Percentiles rank a stretch among this genome's conserved stretches.
Conservation (phyloP, 2,329 filamentous ascomycete species). For the Exophiala phaeomuriformis region DNA sequence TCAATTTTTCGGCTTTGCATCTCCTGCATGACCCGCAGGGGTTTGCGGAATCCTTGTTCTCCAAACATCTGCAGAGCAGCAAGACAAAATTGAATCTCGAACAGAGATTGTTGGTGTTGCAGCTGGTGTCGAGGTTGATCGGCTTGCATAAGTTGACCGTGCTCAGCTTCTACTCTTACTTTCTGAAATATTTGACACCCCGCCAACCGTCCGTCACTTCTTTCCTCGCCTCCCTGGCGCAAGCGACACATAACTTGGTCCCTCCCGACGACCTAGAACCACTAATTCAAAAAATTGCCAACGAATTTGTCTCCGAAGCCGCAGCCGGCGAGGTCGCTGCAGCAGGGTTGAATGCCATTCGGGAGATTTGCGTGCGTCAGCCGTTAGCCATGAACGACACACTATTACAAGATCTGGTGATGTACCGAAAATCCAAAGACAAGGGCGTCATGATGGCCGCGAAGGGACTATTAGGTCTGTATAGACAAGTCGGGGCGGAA, state of each 20-base stretch:
- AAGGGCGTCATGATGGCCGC: constrained; percentile 99
- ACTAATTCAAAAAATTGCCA: constrained; percentile 87
- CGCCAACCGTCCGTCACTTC: constrained; percentile 85
- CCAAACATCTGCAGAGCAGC: constrained; percentile 80
- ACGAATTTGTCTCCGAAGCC: constrained; percentile 95
- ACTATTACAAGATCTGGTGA: constrained; percentile 87
- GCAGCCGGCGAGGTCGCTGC: constrained; percentile 83
- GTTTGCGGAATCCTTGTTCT: constrained; percentile 83
- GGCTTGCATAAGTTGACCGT: constrained; percentile 89
- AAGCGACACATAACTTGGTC: constrained; percentile 83
- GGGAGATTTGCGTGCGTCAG: constrained; percentile 86
- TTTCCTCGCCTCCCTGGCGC: constrained; percentile 84
- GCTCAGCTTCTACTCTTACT: constrained; percentile 89
- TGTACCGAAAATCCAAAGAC: constrained; percentile 95
- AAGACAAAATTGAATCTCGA: constrained; percentile 82
- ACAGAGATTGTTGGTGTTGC: constrained; percentile 80
- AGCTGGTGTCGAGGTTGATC: constrained; percentile 82
- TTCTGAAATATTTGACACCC: constrained; percentile 84
- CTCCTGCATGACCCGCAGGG: constrained; percentile 89
- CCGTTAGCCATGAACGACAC: constrained; percentile 95
- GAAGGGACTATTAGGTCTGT: constrained; percentile 81
- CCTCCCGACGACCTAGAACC: constrained; percentile 90
- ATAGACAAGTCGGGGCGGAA: constrained; percentile 83
- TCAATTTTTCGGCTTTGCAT: constrained; percentile 95
- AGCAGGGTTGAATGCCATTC: constrained; percentile 87